phyloP scores from a whole-genome alignment of 1,284 basidiomycete species.

The Inonotus obliquus region DNA sequence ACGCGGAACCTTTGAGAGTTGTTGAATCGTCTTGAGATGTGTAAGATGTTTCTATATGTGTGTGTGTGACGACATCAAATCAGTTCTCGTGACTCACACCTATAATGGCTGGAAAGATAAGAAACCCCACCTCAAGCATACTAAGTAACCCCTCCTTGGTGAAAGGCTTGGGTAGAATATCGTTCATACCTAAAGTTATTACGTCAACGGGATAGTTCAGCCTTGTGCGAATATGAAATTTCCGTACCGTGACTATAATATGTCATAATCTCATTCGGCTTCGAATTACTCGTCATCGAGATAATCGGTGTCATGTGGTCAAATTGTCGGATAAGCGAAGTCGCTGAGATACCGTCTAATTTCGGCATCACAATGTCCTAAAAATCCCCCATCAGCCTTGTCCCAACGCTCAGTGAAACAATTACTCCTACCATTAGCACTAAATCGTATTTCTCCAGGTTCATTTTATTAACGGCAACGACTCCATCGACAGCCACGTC shows the following conservation, averaged over 20 bases:
- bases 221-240: not conserved
- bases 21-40: slow-evolving; percentile 88
- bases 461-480: slow-evolving; percentile 95
- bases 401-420: slow-evolving; percentile 7
- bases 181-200: slow-evolving; percentile 78
- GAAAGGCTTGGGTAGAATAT: slow-evolving; percentile 96
- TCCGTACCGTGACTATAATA: slow-evolving; percentile 43
- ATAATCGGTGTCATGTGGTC: slow-evolving; percentile 95
- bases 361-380: slow-evolving; percentile 95
- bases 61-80: not conserved
- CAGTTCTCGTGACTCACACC: slow-evolving; percentile 4
- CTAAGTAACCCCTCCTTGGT: slow-evolving; percentile 86
- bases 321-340: slow-evolving; percentile 90
- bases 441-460: slow-evolving; percentile 89
- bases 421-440: slow-evolving; percentile 77
- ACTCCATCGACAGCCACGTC: slow-evolving; percentile 94
- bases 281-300: slow-evolving; percentile 93
- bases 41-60: slow-evolving; percentile 79
- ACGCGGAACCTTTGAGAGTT: slow-evolving; percentile 69
- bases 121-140: slow-evolving; percentile 75
- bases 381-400: not conserved
- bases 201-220: not conserved
- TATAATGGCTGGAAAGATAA: too few relatives aligned
- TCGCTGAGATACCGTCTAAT: slow-evolving; percentile 86
- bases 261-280: slow-evolving; percentile 88